A percentile compares a stretch with the other conserved stretches of the same genome.
Conservation (phyloP, 73 alveolate species). For the Symbiodinium natans region DNA sequence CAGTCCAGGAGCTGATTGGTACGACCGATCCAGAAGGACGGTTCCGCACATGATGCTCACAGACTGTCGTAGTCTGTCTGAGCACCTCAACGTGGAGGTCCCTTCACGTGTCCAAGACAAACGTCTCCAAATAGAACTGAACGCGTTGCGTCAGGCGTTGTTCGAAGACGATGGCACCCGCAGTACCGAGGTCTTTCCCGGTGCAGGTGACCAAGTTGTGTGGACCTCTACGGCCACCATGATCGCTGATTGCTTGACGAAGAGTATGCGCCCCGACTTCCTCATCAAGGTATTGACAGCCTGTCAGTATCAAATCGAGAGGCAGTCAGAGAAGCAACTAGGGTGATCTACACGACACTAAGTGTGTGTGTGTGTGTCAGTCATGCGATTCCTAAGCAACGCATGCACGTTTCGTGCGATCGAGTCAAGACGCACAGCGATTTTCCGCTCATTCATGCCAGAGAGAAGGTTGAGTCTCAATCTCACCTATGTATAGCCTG, state of each 20-base stretch:
- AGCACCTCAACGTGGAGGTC: background rate
- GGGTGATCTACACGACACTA: no score
- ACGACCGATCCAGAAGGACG: background rate
- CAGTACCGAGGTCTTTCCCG: background rate
- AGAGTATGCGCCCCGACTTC: background rate
- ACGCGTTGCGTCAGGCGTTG: background rate
- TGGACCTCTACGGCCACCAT: no score
- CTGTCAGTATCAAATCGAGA: no score
- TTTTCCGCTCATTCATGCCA: no score
- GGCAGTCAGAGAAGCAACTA: no score
- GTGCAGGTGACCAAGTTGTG: background rate
- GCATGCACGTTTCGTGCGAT: no score
- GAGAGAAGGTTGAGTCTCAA: no score
- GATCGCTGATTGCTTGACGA: conserved; percentile 1
- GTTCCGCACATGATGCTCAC: background rate
- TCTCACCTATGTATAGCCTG: no score
- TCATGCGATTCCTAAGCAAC: no score
- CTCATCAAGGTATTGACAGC: no score
- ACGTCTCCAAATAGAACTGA: background rate
- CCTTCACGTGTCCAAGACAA: background rate
- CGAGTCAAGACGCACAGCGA: no score
- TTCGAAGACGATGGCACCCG: background rate
- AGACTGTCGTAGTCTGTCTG: background rate
- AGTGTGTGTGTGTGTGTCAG: no score
- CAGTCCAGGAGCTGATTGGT: background rate